Evolutionary conservation across 2,329 filamentous ascomycete species (phyloP).

Genomic region (Xylaria digitata): DNA sequence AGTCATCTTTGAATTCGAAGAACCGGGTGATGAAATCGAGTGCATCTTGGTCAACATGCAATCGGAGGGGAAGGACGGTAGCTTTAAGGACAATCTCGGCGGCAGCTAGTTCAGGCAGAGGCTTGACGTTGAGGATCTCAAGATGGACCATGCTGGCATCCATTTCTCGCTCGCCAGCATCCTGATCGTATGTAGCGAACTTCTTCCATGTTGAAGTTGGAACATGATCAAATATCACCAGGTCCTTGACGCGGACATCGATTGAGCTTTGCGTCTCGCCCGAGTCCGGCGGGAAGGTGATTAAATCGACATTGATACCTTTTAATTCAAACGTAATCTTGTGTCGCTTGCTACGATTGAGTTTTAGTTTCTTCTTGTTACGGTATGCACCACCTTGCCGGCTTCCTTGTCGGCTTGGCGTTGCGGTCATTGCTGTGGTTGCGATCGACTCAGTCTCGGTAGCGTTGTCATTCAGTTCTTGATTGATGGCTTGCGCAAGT

Average conservation of each 20-base stretch:
- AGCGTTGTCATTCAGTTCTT: slow-evolving; percentile 83
- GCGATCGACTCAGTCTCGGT: slow-evolving; percentile 93
- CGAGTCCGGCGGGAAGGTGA: slow-evolving; percentile 79
- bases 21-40: slow-evolving; percentile 97
- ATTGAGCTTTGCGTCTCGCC: slow-evolving; percentile 89
- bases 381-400: slow-evolving; percentile 58
- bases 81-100: slow-evolving; percentile 88
- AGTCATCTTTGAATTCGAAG: slow-evolving; percentile 95
- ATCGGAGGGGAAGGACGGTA: slow-evolving; percentile 81
- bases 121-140: slow-evolving; percentile 88
- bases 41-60: slow-evolving; percentile 97
- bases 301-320: slow-evolving; percentile 83
- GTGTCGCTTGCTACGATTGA: slow-evolving; percentile 87
- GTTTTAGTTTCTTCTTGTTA: slow-evolving; percentile 71
- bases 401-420: slow-evolving; percentile 63
- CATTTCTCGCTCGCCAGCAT: slow-evolving; percentile 86
- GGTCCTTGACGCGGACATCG: slow-evolving; percentile 81
- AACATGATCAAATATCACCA: slow-evolving; percentile 94
- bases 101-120: slow-evolving; percentile 83
- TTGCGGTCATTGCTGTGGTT: slow-evolving; percentile 75
- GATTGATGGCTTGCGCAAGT: slow-evolving; percentile 85
- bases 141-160: slow-evolving; percentile 90
- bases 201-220: slow-evolving; percentile 98
- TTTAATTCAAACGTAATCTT: slow-evolving; percentile 96
- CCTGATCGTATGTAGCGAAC: slow-evolving; percentile 92